Base-by-base conservation (phyloP, 2,329 filamentous ascomycete species). In the Delphinella strobiligena region DNA sequence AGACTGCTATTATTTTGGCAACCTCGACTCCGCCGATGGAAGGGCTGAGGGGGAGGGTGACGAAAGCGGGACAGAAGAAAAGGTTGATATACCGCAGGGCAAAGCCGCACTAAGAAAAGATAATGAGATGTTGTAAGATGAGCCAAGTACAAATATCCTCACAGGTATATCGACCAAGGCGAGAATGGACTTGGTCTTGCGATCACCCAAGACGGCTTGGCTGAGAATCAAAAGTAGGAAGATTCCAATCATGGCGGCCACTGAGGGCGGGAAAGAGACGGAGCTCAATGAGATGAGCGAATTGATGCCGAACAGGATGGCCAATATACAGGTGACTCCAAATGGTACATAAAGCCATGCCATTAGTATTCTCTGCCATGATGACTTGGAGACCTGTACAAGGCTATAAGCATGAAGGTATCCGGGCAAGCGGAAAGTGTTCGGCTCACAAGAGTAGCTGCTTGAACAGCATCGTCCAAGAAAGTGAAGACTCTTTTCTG, bases 51-150 rank as follows among this genome's bases (percentile, higher is more conserved):
- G 74, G 73, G 1, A 78, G 58, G 19, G 75, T 60, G 5, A 78
- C 65, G 56, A 78, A 78, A 0, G 72, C 68, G 7, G 72, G 74
- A 2, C 68, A 73, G 48, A 78, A 77, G 47, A 74, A 67, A 37
- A 76, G 58, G 41, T 68, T 74, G 48, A 78, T 75, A 63, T 72
- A 77, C 32, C 67, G 64, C 18, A 77, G 58, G 4, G 71, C 66
- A 66, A 72, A 78, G 5, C 68, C 68, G 34, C 69, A 69, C 70
- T 75, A 43, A 4, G 16, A n/a, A n/a, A 11, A 37, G 16, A 47
- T 15, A 45, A 44, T 36, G 30, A 36, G 30, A 49, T 19, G 54
- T 38, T 34, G 4, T 2, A 22, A n/a, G 4, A 9, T 11, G 8
- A 1, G 48, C 60, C 16, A 32, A 9, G 31, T 11, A 16, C 1